phyloP scores from a whole-genome alignment of 2,329 filamentous ascomycete species.

The Ophiostoma populinum region DNA sequence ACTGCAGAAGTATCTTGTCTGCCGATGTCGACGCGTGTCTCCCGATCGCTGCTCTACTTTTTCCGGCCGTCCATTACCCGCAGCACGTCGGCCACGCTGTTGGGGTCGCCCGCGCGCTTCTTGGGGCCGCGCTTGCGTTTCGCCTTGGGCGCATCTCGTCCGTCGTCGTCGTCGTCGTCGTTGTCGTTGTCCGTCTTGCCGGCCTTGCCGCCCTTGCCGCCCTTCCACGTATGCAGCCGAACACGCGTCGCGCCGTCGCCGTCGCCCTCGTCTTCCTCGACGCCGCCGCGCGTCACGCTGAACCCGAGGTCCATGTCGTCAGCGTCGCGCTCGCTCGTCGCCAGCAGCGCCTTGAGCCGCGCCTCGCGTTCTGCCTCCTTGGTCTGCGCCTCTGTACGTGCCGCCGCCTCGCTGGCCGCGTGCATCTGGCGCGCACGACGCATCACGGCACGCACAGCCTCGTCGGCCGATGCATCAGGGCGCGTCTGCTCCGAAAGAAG shows the following conservation, averaged over 20 bases:
- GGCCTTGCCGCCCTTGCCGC: constrained; percentile 17
- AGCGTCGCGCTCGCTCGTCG: constrained; percentile 59
- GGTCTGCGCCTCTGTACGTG: constrained; percentile 20
- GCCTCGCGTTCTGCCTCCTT: constrained; percentile 39
- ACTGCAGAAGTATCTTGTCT: no score
- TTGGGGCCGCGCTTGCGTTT: constrained; percentile 55
- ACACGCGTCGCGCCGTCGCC: no score
- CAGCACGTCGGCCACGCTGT: constrained; percentile 67
- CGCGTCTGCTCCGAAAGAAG: constrained; percentile 35
- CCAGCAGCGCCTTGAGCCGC: constrained; percentile 57
- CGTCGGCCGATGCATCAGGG: constrained; percentile 40
- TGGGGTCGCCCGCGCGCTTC: constrained; percentile 62
- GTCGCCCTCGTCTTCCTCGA: constrained; percentile 54
- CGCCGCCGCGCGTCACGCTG: constrained; percentile 75
- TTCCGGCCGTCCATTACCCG: constrained; percentile 49
- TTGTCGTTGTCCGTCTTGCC: constrained; percentile 32
- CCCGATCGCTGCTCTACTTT: not conserved
- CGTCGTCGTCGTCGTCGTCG: constrained; percentile 29
- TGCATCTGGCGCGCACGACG: constrained; percentile 62
- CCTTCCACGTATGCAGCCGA: constrained; percentile 46
- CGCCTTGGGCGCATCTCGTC: constrained; percentile 25
- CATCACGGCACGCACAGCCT: constrained; percentile 67
- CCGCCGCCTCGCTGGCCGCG: constrained; percentile 24
- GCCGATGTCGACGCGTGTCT: no score
- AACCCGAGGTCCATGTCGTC: constrained; percentile 93